Evolutionary conservation across 2,329 filamentous ascomycete genomes (phyloP).

Genomic region (Ophiostoma ips): DNA sequence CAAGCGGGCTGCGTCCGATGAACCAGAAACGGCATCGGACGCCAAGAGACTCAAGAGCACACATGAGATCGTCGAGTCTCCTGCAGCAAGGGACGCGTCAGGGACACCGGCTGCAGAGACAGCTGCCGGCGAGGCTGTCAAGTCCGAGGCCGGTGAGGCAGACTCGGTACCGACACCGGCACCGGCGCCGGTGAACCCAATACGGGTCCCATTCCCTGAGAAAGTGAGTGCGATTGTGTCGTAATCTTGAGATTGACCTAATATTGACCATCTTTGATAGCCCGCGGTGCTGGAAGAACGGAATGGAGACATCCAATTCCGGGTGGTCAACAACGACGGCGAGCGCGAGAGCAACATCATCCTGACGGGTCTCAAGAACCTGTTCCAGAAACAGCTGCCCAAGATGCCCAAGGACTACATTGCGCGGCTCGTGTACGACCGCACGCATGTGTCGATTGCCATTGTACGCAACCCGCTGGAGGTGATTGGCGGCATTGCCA

Average conservation of each 20-base stretch:
- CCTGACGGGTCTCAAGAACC: conserved; percentile 87
- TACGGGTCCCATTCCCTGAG: conserved; percentile 73
- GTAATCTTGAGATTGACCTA: neutral
- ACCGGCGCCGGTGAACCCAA: conserved; percentile 23
- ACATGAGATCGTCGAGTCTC: conserved; percentile 21
- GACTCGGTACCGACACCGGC: conserved; percentile 23
- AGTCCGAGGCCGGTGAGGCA: neutral
- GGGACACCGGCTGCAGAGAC: neutral
- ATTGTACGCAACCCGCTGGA: conserved; percentile 95
- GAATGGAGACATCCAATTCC: conserved; percentile 87
- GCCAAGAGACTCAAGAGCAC: conserved; percentile 50
- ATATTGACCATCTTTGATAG: conserved; percentile 18
- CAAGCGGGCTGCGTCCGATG: conserved; percentile 63
- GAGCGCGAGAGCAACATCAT: conserved; percentile 82
- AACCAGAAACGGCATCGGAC: conserved; percentile 45
- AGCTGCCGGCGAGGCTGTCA: neutral
- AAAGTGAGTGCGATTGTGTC: conserved; percentile 39
- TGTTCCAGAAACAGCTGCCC: conserved; percentile 95
- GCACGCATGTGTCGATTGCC: conserved; percentile 88
- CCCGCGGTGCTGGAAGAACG: conserved; percentile 88
- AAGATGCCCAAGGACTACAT: conserved; percentile 99
- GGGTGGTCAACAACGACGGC: conserved; percentile 95
- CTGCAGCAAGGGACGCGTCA: neutral
- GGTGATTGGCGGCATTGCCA: conserved; percentile 94
- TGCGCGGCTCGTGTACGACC: conserved; percentile 89